Evolutionary conservation across 441 rosid species (phyloP).

Genomic region (Biscutella laevigata): DNA sequence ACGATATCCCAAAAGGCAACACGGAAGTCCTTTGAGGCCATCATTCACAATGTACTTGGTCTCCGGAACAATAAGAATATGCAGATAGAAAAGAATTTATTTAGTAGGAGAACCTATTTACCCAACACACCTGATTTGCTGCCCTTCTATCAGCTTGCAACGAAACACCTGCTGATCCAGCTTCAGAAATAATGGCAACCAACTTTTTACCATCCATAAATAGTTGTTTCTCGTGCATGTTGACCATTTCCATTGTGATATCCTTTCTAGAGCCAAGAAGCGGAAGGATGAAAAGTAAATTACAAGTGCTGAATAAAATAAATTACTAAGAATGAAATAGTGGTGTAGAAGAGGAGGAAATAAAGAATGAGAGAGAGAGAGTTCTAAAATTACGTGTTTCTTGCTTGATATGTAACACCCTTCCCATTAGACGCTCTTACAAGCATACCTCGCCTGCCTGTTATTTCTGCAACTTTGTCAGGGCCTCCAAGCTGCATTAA

Average conservation of each 20-base stretch:
- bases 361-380: neutral
- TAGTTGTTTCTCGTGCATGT: slow-evolving; percentile 97
- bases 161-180: slow-evolving; percentile 99
- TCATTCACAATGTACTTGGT: neutral
- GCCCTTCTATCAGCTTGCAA: slow-evolving; percentile 99
- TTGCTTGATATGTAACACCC: slow-evolving; percentile 96
- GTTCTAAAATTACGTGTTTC: slow-evolving; percentile 66
- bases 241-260: slow-evolving; percentile 97
- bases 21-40: slow-evolving; percentile 3
- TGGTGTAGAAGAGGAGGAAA: no score
- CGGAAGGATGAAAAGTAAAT: slow-evolving; percentile 18
- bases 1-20: slow-evolving; percentile 1
- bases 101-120: slow-evolving; percentile 6
- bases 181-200: slow-evolving; percentile 98
- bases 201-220: slow-evolving; percentile 97
- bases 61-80: neutral
- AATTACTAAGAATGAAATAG: slow-evolving; percentile 13
- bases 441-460: slow-evolving; percentile 99
- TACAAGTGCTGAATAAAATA: slow-evolving; percentile 16
- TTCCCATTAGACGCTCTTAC: slow-evolving; percentile 89
- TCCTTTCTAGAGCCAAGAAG: slow-evolving; percentile 63
- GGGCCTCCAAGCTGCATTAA: slow-evolving; percentile 94
- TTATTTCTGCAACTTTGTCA: slow-evolving; percentile 93
- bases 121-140: slow-evolving; percentile 57
- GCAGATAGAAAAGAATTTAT: neutral